phyloP scores from a whole-genome alignment of 2,329 filamentous ascomycete genomes.

The Aspergillus sergii region DNA sequence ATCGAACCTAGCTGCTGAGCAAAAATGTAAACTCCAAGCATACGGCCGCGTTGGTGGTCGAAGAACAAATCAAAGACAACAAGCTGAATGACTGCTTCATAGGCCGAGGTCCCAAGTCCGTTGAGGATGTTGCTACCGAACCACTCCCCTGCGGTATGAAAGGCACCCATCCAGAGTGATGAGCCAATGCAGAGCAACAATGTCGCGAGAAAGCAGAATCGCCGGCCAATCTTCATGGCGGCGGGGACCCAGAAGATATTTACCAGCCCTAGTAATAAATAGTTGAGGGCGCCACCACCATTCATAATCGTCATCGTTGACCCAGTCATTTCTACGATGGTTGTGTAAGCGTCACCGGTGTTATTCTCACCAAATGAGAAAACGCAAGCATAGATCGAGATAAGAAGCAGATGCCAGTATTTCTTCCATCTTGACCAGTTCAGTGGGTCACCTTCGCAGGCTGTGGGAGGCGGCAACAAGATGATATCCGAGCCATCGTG shows the following conservation, averaged over 20 bases:
- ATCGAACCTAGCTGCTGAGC: background rate
- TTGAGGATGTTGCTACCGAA: background rate
- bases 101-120: background rate
- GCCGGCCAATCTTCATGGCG: background rate
- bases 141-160: background rate
- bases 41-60: background rate
- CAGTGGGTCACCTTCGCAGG: background rate
- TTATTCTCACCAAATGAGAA: background rate
- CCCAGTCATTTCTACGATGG: background rate
- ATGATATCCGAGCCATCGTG: background rate
- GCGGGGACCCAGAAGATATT: background rate
- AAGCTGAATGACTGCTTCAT: background rate
- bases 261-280: background rate
- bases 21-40: background rate
- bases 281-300: background rate
- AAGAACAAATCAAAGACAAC: background rate
- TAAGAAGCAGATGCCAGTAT: background rate
- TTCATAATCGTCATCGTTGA: background rate
- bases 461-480: background rate
- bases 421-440: slow-evolving; percentile 1
- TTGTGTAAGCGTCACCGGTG: background rate
- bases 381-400: background rate
- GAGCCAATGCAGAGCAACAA: background rate
- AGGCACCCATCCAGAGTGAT: background rate
- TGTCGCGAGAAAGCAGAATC: background rate